Conservation (phyloP, 2,329 filamentous ascomycete genomes). For the Dryadomyces quercus-mongolicae region DNA sequence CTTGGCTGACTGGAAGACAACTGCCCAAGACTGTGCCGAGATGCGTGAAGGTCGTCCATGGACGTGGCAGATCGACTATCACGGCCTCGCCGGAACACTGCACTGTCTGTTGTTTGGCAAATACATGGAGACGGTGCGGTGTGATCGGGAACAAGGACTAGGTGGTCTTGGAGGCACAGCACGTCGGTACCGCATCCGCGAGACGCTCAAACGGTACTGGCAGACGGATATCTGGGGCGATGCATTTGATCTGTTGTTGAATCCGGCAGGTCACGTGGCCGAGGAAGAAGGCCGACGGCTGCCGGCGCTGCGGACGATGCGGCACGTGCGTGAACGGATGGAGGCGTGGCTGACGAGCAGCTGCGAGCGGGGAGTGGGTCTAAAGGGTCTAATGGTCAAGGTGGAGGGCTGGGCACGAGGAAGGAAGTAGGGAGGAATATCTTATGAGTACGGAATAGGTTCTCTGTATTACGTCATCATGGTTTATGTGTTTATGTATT, state of each 20-base stretch:
- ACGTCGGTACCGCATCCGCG: constrained; percentile 67
- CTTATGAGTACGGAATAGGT: too few species aligned
- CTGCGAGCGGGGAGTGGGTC: constrained; percentile 65
- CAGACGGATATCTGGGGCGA: constrained; percentile 82
- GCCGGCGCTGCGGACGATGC: constrained; percentile 64
- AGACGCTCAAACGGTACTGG: constrained; percentile 90
- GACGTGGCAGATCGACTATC: constrained; percentile 97
- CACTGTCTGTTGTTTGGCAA: constrained; percentile 87
- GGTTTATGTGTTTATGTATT: not conserved
- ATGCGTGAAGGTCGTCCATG: constrained; percentile 89
- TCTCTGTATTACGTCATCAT: not conserved
- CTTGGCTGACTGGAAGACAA: constrained; percentile 90
- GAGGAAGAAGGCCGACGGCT: constrained; percentile 48
- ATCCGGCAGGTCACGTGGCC: constrained; percentile 55
- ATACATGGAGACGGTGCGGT: constrained; percentile 73
- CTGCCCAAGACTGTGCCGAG: constrained; percentile 80
- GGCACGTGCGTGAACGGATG: constrained; percentile 61
- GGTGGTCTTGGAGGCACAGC: constrained; percentile 32
- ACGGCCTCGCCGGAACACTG: constrained; percentile 78
- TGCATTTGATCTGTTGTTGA: constrained; percentile 75
- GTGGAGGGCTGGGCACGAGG: constrained; percentile 38
- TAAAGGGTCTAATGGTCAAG: constrained; percentile 58
- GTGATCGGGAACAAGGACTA: constrained; percentile 19
- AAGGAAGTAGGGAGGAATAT: constrained; percentile 16
- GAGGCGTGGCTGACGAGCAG: constrained; percentile 71